Evolutionary conservation across 768 basidiomycete species (phyloP).

Genomic region (Tephrocybe sp.): DNA sequence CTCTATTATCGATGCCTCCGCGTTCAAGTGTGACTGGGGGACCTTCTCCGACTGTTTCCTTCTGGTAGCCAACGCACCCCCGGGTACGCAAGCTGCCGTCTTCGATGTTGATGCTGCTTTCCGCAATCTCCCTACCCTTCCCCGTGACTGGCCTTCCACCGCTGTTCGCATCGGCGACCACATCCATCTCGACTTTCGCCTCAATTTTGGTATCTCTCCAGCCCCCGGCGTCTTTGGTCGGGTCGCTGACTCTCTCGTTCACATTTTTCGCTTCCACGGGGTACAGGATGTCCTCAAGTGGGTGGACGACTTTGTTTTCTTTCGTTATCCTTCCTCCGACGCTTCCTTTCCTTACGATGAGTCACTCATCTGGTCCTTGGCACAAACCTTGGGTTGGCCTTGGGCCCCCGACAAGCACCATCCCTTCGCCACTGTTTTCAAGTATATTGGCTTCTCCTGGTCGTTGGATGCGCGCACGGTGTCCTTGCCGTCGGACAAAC

Average conservation of each 20-base stretch:
- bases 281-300: neutral
- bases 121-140: too few species aligned
- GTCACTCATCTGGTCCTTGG: conserved; percentile 20
- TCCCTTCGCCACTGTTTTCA: conserved; percentile 25
- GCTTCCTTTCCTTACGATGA: neutral
- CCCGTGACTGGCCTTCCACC: too few species aligned
- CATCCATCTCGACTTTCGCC: neutral
- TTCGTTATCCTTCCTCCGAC: neutral
- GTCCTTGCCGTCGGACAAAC: conserved; percentile 28
- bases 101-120: neutral
- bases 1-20: neutral
- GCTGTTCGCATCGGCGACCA: too few species aligned
- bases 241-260: neutral
- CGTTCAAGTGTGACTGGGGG: neutral
- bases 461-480: conserved; percentile 26
- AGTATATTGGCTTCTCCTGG: conserved; percentile 39
- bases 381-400: conserved; percentile 28
- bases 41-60: neutral
- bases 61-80: neutral
- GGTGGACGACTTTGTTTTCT: neutral
- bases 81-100: neutral
- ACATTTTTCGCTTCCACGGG: neutral
- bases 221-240: neutral
- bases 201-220: neutral
- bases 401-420: conserved; percentile 30